Percentiles rank a stretch among this genome's conserved stretches.
Conservation (phyloP, 2,329 filamentous ascomycete species). For the Cryphonectria naterciae region DNA sequence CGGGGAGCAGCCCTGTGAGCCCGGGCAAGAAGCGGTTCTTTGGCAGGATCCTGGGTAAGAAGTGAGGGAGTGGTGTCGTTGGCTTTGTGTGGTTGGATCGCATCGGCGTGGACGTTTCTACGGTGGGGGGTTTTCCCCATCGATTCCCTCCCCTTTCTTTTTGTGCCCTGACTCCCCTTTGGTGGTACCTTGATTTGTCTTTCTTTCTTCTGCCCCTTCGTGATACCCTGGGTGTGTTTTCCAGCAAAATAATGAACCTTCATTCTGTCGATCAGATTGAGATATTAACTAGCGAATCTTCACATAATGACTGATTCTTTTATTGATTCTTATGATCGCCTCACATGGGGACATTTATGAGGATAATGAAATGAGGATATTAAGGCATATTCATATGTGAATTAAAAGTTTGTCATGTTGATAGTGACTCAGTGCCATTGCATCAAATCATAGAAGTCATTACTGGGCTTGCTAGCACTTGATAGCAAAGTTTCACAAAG, state of each 20-base stretch:
- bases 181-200: background rate
- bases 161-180: background rate
- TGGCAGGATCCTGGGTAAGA: conserved; percentile 26
- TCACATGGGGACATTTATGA: too few species aligned
- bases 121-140: background rate
- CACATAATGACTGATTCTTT: background rate
- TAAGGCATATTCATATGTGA: too few species aligned
- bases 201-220: background rate
- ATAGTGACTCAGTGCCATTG: too few species aligned
- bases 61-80: background rate
- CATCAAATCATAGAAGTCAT: too few species aligned
- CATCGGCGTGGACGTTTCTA: background rate
- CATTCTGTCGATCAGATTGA: background rate
- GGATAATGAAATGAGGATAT: too few species aligned
- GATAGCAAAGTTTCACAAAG: too few species aligned
- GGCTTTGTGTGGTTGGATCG: too few species aligned
- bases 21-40: conserved; percentile 21
- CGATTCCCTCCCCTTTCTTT: too few species aligned
- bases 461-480: too few species aligned
- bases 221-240: background rate
- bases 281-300: background rate
- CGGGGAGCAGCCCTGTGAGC: background rate
- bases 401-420: too few species aligned
- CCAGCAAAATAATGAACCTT: background rate
- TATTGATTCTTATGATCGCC: too few species aligned